Percentiles rank a stretch among this genome's conserved stretches.
Evolutionary conservation across 2,329 filamentous ascomycete genomes (phyloP).

Genomic region (Fusarium humuli): DNA sequence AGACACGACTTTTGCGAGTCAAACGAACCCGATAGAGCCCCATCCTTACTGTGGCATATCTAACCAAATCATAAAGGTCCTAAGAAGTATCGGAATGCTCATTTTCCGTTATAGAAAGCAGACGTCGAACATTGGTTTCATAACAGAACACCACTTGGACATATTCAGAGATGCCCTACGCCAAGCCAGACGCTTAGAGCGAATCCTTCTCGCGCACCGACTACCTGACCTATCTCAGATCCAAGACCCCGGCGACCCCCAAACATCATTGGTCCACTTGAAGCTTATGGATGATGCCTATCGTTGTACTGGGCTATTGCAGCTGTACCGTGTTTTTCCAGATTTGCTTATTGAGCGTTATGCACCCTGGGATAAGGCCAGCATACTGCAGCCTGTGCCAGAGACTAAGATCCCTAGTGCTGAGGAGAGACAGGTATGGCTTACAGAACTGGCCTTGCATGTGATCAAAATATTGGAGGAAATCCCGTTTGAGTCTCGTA

Average conservation of each 20-base stretch:
- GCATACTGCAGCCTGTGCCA: background rate
- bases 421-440: background rate
- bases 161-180: background rate
- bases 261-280: slow-evolving; percentile 1
- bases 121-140: slow-evolving; percentile 3
- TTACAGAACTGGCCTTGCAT: background rate
- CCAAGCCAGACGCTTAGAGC: background rate
- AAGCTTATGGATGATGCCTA: slow-evolving; percentile 12
- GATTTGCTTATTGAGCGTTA: slow-evolving; percentile 8
- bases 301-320: background rate
- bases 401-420: background rate
- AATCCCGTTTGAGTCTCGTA: slow-evolving; percentile 9
- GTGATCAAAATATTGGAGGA: background rate
- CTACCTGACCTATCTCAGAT: background rate
- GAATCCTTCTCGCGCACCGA: background rate
- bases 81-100: background rate
- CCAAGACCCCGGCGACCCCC: background rate
- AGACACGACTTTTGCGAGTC: background rate
- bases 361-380: background rate
- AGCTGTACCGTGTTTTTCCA: slow-evolving; percentile 9
- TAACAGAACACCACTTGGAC: background rate
- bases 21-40: background rate
- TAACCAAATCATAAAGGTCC: background rate
- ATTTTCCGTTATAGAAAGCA: background rate
- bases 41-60: slow-evolving; percentile 10